Evolutionary conservation across 2,329 filamentous ascomycete genomes (phyloP).

Genomic region (Trichothecium roseum): DNA sequence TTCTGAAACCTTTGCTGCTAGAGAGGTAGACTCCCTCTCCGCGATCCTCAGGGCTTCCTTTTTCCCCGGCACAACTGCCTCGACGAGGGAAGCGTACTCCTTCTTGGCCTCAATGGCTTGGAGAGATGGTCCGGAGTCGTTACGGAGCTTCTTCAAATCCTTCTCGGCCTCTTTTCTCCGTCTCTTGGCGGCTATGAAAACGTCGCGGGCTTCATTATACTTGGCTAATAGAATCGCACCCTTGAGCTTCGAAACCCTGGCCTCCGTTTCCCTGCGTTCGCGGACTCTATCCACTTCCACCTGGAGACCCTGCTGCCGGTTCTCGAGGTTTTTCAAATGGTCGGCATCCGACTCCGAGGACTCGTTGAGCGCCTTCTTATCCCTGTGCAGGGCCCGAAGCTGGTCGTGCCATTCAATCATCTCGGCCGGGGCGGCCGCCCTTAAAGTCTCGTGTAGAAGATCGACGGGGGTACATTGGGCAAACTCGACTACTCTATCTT

Average conservation of each 20-base stretch:
- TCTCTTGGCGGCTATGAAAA: slow-evolving; percentile 41
- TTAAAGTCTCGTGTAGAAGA: slow-evolving; percentile 73
- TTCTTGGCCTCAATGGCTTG: slow-evolving; percentile 60
- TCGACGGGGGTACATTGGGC: slow-evolving; percentile 73
- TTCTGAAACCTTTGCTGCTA: slow-evolving; percentile 25
- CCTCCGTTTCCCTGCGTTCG: slow-evolving; percentile 60
- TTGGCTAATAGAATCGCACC: slow-evolving; percentile 54
- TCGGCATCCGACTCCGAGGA: slow-evolving; percentile 50
- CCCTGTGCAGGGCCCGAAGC: slow-evolving; percentile 59
- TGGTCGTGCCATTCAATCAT: slow-evolving; percentile 71
- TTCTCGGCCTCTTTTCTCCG: slow-evolving; percentile 41
- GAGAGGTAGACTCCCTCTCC: slow-evolving; percentile 39
- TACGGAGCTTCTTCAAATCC: slow-evolving; percentile 50
- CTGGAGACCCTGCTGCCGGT: slow-evolving; percentile 62
- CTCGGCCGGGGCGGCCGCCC: slow-evolving; percentile 73
- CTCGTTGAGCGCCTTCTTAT: slow-evolving; percentile 53
- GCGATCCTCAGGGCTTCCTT: slow-evolving; percentile 41
- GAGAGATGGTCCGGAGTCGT: slow-evolving; percentile 54
- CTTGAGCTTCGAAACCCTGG: slow-evolving; percentile 54
- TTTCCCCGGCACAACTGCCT: slow-evolving; percentile 43
- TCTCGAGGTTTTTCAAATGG: slow-evolving; percentile 55
- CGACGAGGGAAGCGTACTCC: slow-evolving; percentile 49
- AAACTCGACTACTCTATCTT: slow-evolving; percentile 93
- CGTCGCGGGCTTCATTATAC: slow-evolving; percentile 45
- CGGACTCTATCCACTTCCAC: slow-evolving; percentile 75